A percentile compares a stretch with the other conserved stretches of the same genome.
Evolutionary conservation across 2,329 filamentous ascomycete genomes (phyloP).

Genomic region (Trichoderma lentiforme): DNA sequence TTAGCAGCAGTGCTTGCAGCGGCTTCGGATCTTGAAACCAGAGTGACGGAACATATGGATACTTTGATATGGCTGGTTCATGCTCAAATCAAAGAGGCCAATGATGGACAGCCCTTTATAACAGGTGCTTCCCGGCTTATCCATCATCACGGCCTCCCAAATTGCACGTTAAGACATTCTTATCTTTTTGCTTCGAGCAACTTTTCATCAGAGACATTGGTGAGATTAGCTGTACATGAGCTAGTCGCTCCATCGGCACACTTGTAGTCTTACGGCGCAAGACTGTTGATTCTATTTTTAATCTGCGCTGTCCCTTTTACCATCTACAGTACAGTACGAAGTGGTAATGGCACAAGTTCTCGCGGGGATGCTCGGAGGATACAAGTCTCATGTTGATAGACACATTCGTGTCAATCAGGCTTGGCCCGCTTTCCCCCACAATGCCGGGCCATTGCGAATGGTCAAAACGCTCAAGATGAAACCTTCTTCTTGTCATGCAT

Average conservation of each 20-base stretch:
- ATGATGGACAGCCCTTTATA: background rate
- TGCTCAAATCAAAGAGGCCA: background rate
- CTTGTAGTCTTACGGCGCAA: background rate
- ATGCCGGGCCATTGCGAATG: background rate
- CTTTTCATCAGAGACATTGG: background rate
- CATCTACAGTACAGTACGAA: background rate
- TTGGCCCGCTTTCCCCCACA: background rate
- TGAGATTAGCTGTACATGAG: background rate
- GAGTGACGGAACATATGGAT: background rate
- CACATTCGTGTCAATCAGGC: background rate
- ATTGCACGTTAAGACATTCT: background rate
- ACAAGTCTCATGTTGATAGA: background rate
- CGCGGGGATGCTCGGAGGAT: background rate
- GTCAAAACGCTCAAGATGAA: background rate
- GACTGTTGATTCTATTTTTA: background rate
- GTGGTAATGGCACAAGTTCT: background rate
- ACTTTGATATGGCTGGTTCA: background rate
- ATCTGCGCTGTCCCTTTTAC: background rate
- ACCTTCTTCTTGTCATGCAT: background rate
- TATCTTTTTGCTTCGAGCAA: background rate
- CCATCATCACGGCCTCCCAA: background rate
- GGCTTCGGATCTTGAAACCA: background rate
- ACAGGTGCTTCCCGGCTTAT: background rate
- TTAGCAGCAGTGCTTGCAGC: background rate
- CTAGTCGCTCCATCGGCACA: background rate